Base-by-base conservation (phyloP, 176 grass and related monocot genomes). In the Zoysia japonica region DNA sequence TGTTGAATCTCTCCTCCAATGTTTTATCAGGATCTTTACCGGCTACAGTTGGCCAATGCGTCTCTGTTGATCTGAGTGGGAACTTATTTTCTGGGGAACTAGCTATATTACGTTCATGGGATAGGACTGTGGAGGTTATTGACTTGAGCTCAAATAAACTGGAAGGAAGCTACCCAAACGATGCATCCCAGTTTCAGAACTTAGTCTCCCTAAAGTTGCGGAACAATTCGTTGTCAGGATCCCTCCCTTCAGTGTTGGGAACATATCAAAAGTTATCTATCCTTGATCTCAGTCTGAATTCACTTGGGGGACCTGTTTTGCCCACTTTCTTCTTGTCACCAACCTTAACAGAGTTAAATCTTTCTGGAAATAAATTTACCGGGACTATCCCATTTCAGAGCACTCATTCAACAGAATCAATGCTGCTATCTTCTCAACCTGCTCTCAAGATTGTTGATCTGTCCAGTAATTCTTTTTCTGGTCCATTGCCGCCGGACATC, bases 1-100 rank as follows among this genome's bases (percentile, higher is more conserved):
- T 82, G 78, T 77, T 99, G 75, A 99, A 95, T 83, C 90, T 99
- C 50, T 99, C 96, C 72, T 89, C 92, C 56, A 99, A 95, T 89
- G 74, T 87, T 70, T 67, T 99, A 13, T 79, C 86, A 49, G 96
- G 92, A 88, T 82, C 80, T 37, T 93, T 99, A 72, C 96, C 92
- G 38, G 16, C 53, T 53, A 89, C 74, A 56, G 84, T 93, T 65
- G 71, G 90, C 53, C 75, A 68, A 57, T 95, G 88, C 63, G 51
- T 42, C 40, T 93, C 88, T 42, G 67, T 99, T 82, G 96, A 99
- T 89, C 61, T 99, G 45, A 99, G 92, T 67, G 82, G 87, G 11
- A 99, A 99, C 72, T 80, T 64, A 50, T 74, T 99, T 42, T 73
- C 75, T 77, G 86, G 90, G 68, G 84, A 91, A 70, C 79, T 99